Base-by-base conservation (phyloP, 345 rosid genomes). In the Syzygium jambos region DNA sequence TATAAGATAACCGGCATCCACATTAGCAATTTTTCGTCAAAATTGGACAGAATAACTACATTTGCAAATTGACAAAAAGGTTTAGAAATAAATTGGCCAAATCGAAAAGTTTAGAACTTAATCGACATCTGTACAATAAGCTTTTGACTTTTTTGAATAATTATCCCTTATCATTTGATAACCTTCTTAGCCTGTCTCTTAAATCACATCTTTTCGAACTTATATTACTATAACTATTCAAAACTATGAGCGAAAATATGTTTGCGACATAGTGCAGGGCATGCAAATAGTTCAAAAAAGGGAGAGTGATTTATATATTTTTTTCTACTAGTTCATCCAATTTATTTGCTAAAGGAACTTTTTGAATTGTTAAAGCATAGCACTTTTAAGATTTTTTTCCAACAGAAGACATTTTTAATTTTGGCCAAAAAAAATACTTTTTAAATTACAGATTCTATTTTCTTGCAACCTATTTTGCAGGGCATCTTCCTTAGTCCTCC, bases 1-100 rank as follows among this genome's bases (percentile, higher is more conserved):
- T 2, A 4, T 34, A 73, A 2, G 1, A 34, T 4, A 2, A 0
- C 0, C 0, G 0, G 1, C 22, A 5, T 41, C 2, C 12, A 34
- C 7, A 3, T 38, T 38, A 19, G 23, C 0, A 2, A 56, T 68
- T 73, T 1, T 73, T 9, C 0, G 11, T 11, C 13, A 34, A 16
- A 61, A 68, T 68, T 68, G 7, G 19, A 19, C 1, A 3, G 0
- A 73, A 73, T 17, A 5, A 1, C 4, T 34, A 4, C 21, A 73
- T 2, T 34, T 2, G 10, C 21, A 17, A 73, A 73, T 21, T 1
- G 0, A 13, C 34, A 61, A 61, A 12, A n/a, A 1, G 0, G 11
- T n/a, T 34, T 19, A 34, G 1, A 12, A 19, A 2, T 38, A 73
- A 1, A 73, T 34, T 73, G 22, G 11, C 38, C 6, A 38, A 73